phyloP scores from a whole-genome alignment of 2,329 filamentous ascomycete species.

The Fonsecaea monophora region DNA sequence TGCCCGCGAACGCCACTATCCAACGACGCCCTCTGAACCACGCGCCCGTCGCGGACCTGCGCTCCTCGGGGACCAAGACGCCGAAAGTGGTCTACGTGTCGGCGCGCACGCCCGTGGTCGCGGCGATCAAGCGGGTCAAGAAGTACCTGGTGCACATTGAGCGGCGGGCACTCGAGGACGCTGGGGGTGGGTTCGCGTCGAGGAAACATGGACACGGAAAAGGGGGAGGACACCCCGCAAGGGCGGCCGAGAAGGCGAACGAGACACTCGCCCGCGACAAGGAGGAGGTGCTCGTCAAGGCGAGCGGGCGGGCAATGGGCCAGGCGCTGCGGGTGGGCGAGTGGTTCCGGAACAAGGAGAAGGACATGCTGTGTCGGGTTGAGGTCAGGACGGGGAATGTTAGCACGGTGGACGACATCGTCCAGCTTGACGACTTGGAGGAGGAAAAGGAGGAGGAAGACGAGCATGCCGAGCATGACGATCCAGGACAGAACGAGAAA shows the following conservation, averaged over 20 bases:
- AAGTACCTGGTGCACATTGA: slow-evolving; percentile 61
- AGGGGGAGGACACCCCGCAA: background rate
- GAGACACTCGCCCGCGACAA: slow-evolving; percentile 44
- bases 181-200: slow-evolving; percentile 36
- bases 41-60: slow-evolving; percentile 61
- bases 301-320: slow-evolving; percentile 65
- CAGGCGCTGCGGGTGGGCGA: slow-evolving; percentile 62
- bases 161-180: slow-evolving; percentile 52
- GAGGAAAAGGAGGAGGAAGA: slow-evolving; percentile 36
- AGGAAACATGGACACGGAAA: slow-evolving; percentile 19
- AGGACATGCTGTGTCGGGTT: slow-evolving; percentile 58
- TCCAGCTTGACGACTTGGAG: slow-evolving; percentile 45
- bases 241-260: slow-evolving; percentile 44
- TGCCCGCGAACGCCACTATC: slow-evolving; percentile 52
- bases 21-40: slow-evolving; percentile 66
- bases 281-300: slow-evolving; percentile 65
- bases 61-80: slow-evolving; percentile 51
- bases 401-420: slow-evolving; percentile 66
- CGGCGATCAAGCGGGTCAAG: slow-evolving; percentile 65
- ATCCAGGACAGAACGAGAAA: slow-evolving; percentile 24
- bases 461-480: slow-evolving; percentile 36
- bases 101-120: slow-evolving; percentile 62
- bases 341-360: slow-evolving; percentile 59
- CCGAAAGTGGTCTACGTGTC: slow-evolving; percentile 66
- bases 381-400: slow-evolving; percentile 63